A percentile compares a stretch with the other conserved stretches of the same genome.
phyloP scores from a whole-genome alignment of 345 rosid genomes.

The Lepidium aucheri region DNA sequence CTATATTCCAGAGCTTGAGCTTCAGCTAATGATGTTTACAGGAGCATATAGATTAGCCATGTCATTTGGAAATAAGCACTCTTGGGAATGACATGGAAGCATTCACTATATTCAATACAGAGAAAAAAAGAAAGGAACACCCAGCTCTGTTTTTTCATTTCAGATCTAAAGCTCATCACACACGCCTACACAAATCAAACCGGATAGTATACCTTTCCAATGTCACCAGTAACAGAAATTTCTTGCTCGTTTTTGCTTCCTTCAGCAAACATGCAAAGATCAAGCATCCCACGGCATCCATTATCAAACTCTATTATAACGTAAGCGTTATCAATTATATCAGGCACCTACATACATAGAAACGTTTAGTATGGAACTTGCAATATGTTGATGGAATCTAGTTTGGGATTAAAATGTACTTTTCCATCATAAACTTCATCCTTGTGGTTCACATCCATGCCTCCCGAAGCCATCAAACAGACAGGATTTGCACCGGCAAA shows the following conservation, averaged over 20 bases:
- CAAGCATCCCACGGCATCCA: slow-evolving; percentile 88
- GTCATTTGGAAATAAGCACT: neutral
- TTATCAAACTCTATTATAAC: slow-evolving; percentile 83
- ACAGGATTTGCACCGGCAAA: slow-evolving; percentile 82
- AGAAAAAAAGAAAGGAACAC: neutral
- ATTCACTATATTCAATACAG: neutral
- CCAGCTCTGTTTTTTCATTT: neutral
- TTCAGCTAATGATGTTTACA: neutral
- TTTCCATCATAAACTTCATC: slow-evolving; percentile 86
- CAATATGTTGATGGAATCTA: neutral
- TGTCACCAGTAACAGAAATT: slow-evolving; percentile 68
- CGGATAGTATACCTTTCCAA: too few relatives aligned
- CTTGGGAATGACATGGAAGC: neutral
- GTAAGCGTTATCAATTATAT: slow-evolving; percentile 85
- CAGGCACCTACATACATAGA: slow-evolving; percentile 54
- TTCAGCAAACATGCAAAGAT: slow-evolving; percentile 98
- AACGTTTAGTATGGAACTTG: neutral
- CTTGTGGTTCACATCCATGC: slow-evolving; percentile 83
- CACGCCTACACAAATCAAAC: neutral
- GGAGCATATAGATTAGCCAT: neutral
- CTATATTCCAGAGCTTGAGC: neutral
- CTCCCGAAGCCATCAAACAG: slow-evolving; percentile 92
- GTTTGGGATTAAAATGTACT: slow-evolving; percentile 29
- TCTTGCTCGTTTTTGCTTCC: slow-evolving; percentile 97
- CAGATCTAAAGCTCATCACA: neutral